Conservation (phyloP, 495 filamentous ascomycete genomes). For the Aspergillus bridgeri region DNA sequence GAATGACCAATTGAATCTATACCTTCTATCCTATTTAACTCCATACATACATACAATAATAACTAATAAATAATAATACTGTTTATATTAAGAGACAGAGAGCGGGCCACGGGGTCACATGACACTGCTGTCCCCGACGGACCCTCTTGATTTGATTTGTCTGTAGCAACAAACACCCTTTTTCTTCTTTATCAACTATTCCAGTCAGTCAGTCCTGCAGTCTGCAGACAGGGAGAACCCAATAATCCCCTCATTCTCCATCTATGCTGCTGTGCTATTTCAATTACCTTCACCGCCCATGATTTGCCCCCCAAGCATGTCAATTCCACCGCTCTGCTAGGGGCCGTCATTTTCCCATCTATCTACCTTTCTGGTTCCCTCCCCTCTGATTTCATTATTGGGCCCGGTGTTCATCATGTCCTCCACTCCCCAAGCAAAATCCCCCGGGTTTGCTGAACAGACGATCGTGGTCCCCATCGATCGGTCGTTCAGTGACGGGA, state of each 20-base stretch:
- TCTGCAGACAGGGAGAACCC: too few species aligned
- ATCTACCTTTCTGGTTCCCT: not conserved
- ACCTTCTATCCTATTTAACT: too few species aligned
- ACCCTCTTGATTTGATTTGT: too few species aligned
- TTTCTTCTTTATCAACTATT: too few species aligned
- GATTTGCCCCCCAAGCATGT: not conserved
- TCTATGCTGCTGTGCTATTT: not conserved
- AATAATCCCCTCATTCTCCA: not conserved
- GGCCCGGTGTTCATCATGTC: slow-evolving; percentile 6
- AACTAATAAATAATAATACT: too few species aligned
- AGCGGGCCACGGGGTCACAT: too few species aligned
- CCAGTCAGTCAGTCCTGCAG: too few species aligned
- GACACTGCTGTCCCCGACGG: too few species aligned
- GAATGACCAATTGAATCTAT: too few species aligned
- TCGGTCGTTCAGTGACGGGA: slow-evolving; percentile 33
- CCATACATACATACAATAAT: too few species aligned
- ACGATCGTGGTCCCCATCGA: slow-evolving; percentile 31
- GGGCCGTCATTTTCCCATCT: slow-evolving; percentile 5
- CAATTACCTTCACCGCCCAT: not conserved
- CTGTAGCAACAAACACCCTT: too few species aligned
- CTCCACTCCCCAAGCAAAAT: slow-evolving; percentile 3
- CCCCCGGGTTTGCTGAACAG: slow-evolving; percentile 19
- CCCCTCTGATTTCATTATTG: not conserved
- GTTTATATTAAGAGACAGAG: too few species aligned
- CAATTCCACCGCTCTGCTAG: not conserved